Conservation (phyloP, 352 stramenopile genomes). For the Globisporangium irregulare region DNA sequence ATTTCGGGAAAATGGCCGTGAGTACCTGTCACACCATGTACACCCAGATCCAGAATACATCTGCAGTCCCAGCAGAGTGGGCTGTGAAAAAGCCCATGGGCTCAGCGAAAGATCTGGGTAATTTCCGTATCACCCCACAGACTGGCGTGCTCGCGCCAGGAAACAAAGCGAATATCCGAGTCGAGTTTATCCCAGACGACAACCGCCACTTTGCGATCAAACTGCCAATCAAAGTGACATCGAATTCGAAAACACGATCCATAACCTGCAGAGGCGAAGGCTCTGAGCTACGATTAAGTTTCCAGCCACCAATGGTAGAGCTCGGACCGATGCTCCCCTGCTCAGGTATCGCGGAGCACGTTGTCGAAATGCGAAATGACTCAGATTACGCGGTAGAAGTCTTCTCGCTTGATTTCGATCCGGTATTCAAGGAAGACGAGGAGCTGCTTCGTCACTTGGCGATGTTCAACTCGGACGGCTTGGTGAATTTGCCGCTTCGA, state of each 20-base stretch:
- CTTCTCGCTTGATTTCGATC: slow-evolving; percentile 90
- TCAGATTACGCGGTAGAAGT: slow-evolving; percentile 89
- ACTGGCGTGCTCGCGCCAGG: slow-evolving; percentile 72
- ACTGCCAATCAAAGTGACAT: slow-evolving; percentile 83
- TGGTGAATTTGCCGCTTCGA: slow-evolving; percentile 72
- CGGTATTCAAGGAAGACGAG: slow-evolving; percentile 83
- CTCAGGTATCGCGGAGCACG: slow-evolving; percentile 29
- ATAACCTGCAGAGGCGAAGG: slow-evolving; percentile 82
- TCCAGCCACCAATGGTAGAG: slow-evolving; percentile 78
- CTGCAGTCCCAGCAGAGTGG: slow-evolving; percentile 88
- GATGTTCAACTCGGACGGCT: slow-evolving; percentile 61
- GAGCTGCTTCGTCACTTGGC: slow-evolving; percentile 56
- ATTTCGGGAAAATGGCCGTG: slow-evolving; percentile 90
- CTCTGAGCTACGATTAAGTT: slow-evolving; percentile 70
- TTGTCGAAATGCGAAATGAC: slow-evolving; percentile 86
- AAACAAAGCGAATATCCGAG: slow-evolving; percentile 80
- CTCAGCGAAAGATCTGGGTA: slow-evolving; percentile 64
- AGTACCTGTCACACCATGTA: slow-evolving; percentile 87
- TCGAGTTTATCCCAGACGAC: slow-evolving; percentile 90
- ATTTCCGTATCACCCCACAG: slow-evolving; percentile 81
- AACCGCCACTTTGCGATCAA: slow-evolving; percentile 78
- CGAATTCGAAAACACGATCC: slow-evolving; percentile 75
- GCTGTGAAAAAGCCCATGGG: slow-evolving; percentile 89
- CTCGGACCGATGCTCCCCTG: slow-evolving; percentile 88
- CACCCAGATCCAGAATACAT: slow-evolving; percentile 91